Conservation (phyloP, 2,329 filamentous ascomycete genomes). For the Blastomyces parvus region DNA sequence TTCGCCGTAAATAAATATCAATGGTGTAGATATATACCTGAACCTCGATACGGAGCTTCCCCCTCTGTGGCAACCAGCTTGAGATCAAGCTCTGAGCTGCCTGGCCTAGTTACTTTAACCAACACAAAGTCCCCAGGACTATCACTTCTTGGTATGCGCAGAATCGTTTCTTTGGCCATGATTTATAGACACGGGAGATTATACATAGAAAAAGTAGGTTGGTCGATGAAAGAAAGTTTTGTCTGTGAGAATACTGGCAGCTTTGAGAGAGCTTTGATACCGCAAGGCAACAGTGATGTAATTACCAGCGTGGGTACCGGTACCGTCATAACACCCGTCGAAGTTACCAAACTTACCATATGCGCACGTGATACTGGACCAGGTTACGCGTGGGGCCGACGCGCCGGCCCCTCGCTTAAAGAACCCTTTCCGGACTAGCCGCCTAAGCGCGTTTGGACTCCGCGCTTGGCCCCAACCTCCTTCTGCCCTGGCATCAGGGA, state of each 20-base stretch:
- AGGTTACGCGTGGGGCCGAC: conserved; percentile 2
- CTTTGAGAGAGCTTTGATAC: neutral
- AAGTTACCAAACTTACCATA: neutral
- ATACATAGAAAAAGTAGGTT: neutral
- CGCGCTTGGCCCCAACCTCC: conserved; percentile 11
- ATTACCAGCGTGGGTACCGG: neutral
- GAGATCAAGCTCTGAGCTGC: conserved; percentile 41
- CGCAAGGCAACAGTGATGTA: conserved; percentile 1
- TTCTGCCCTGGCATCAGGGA: neutral
- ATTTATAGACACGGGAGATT: neutral
- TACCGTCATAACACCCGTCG: neutral
- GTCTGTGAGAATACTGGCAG: neutral
- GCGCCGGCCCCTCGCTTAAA: conserved; percentile 7
- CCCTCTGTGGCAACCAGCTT: conserved; percentile 51
- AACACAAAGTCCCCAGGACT: conserved; percentile 37
- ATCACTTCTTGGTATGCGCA: conserved; percentile 43
- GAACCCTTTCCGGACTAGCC: conserved; percentile 6
- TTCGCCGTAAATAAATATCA: neutral
- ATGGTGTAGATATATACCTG: conserved; percentile 26
- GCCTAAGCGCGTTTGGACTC: conserved; percentile 7
- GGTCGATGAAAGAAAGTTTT: neutral
- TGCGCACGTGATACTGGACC: neutral
- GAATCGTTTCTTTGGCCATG: conserved; percentile 28
- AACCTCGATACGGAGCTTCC: conserved; percentile 43
- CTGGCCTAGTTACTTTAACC: conserved; percentile 37